Conservation (phyloP, 1,139 yeast genomes). For the Candida buenavistaensis region DNA sequence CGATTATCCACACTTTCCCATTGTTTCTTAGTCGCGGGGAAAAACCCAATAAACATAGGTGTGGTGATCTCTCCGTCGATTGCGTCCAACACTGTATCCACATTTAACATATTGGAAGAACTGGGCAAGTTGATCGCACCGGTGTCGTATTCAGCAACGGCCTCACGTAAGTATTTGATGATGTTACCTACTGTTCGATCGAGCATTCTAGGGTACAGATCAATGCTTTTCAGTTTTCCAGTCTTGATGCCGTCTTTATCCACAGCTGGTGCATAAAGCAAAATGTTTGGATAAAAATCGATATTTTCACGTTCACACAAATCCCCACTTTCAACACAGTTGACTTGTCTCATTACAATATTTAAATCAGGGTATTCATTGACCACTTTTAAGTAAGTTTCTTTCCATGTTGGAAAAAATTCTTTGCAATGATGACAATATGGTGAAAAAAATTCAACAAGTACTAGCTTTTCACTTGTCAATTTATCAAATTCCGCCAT, state of each 20-base stretch:
- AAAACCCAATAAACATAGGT: conserved; percentile 62
- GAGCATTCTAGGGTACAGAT: conserved; percentile 46
- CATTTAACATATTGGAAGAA: conserved; percentile 31
- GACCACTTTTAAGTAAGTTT: conserved; percentile 47
- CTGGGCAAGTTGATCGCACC: conserved; percentile 38
- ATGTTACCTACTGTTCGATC: conserved; percentile 50
- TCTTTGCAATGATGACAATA: conserved; percentile 68
- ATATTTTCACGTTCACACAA: conserved; percentile 64
- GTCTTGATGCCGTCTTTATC: conserved; percentile 26
- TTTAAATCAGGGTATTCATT: conserved; percentile 38
- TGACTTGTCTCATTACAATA: conserved; percentile 64
- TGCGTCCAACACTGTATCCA: conserved; percentile 37
- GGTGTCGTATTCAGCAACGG: conserved; percentile 46
- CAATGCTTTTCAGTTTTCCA: conserved; percentile 38
- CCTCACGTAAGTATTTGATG: conserved; percentile 51
- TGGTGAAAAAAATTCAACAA: conserved; percentile 70
- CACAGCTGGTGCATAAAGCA: conserved; percentile 57
- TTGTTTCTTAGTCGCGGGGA: conserved; percentile 54
- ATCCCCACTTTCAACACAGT: conserved; percentile 73
- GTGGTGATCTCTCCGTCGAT: conserved; percentile 47
- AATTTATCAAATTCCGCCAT: conserved; percentile 42
- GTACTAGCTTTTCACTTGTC: conserved; percentile 48
- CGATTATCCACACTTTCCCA: conserved; percentile 37
- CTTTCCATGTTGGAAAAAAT: conserved; percentile 66
- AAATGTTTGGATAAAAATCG: conserved; percentile 54